phyloP scores from a whole-genome alignment of 805 yeast species.

The Ogataea pilisensis region DNA sequence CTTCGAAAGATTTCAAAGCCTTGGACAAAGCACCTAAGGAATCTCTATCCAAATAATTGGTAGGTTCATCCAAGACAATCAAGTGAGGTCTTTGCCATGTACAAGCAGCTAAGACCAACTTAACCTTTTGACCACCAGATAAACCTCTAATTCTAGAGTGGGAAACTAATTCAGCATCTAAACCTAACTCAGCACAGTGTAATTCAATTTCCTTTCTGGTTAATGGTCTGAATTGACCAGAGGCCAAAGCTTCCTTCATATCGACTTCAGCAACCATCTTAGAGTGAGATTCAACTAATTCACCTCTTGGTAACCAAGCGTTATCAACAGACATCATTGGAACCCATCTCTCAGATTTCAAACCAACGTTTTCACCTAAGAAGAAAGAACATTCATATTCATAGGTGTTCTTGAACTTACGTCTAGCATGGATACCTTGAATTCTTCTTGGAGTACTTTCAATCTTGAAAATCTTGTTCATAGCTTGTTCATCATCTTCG shows the following conservation, averaged over 20 bases:
- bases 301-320: constrained; percentile 99
- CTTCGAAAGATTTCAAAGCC: constrained; percentile 97
- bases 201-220: constrained; percentile 99
- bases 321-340: constrained; percentile 99
- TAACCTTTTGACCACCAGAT: constrained; percentile 99
- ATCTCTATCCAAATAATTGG: constrained; percentile 98
- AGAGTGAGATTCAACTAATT: constrained; percentile 92
- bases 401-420: constrained; percentile 99
- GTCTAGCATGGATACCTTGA: constrained; percentile 88
- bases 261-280: constrained; percentile 99
- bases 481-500: constrained; percentile 94
- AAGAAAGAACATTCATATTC: constrained; percentile 98
- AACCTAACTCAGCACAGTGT: constrained; percentile 98
- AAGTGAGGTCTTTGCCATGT: constrained; percentile 99
- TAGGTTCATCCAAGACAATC: constrained; percentile 99
- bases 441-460: constrained; percentile 99
- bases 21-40: constrained; percentile 98
- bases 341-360: constrained; percentile 99
- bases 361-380: constrained; percentile 98
- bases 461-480: constrained; percentile 99
- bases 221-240: constrained; percentile 99
- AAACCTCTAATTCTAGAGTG: constrained; percentile 99
- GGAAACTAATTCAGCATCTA: constrained; percentile 97
- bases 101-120: constrained; percentile 99
- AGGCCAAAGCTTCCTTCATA: constrained; percentile 99